Conservation (phyloP, 2,329 filamentous ascomycete species). For the Ophiocordyceps australis region DNA sequence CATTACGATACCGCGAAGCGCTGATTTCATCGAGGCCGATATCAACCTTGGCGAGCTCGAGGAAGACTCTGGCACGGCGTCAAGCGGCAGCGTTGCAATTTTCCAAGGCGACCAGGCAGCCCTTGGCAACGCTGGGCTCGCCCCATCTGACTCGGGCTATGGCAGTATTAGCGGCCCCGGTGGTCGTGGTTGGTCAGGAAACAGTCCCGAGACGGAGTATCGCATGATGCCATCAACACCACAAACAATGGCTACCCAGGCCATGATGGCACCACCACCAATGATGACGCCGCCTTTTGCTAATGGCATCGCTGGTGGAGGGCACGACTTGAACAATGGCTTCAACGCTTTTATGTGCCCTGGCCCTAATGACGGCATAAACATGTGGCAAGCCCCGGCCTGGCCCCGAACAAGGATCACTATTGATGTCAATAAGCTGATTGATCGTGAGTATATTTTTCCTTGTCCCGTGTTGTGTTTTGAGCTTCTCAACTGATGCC, state of each 20-base stretch:
- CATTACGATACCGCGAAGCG: constrained; percentile 39
- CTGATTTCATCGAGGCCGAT: constrained; percentile 42
- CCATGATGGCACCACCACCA: neutral
- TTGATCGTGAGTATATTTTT: constrained; percentile 18
- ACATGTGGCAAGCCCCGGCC: constrained; percentile 3
- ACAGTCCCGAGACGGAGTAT: neutral
- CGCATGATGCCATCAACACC: neutral
- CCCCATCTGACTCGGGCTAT: constrained; percentile 1
- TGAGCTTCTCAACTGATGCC: no score
- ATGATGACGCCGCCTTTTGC: neutral
- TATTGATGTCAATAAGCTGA: constrained; percentile 14
- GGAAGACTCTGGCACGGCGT: neutral
- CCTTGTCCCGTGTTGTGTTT: no score
- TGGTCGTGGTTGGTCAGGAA: constrained; percentile 1
- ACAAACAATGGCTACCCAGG: neutral
- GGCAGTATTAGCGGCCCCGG: neutral
- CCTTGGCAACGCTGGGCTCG: neutral
- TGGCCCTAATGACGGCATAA: constrained; percentile 1
- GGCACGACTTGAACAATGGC: neutral
- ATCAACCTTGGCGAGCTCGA: constrained; percentile 25
- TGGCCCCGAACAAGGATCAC: constrained; percentile 14
- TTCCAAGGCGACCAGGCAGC: neutral
- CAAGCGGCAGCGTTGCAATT: no score
- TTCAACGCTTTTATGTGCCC: constrained; percentile 2
- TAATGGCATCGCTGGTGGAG: neutral